A percentile compares a stretch with the other conserved stretches of the same genome.
Conservation (phyloP, 306 rosid species). For the Quercus variabilis region DNA sequence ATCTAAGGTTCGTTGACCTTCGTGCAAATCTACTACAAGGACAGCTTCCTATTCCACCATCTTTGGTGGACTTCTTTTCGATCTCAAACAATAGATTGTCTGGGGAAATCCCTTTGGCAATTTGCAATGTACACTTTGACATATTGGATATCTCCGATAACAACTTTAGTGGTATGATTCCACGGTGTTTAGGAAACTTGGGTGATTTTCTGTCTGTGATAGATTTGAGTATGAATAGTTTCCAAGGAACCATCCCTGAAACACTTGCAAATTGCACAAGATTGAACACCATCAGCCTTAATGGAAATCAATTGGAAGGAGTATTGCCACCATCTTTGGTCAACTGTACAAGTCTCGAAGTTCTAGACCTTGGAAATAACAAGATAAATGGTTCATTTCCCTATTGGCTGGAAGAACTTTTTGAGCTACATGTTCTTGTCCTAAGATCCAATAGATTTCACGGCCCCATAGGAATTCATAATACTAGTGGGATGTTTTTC, state of each 20-base stretch:
- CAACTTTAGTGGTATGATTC: constrained; percentile 12
- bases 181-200: constrained; percentile 18
- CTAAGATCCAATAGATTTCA: constrained; percentile 30
- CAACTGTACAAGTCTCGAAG: not conserved
- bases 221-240: constrained; percentile 28
- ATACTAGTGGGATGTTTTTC: constrained; percentile 2
- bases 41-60: constrained; percentile 6
- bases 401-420: constrained; percentile 26
- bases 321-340: constrained; percentile 19
- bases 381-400: constrained; percentile 28
- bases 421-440: constrained; percentile 23
- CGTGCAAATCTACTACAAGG: constrained; percentile 30
- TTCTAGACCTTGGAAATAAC: constrained; percentile 42
- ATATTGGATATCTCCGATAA: constrained; percentile 7
- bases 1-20: accelerated
- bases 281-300: constrained; percentile 13
- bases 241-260: constrained; percentile 21
- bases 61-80: not conserved
- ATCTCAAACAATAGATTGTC: constrained; percentile 30
- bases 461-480: constrained; percentile 22
- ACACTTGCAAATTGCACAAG: not conserved
- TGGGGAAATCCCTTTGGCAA: constrained; percentile 11
- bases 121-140: not conserved
- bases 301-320: constrained; percentile 33
- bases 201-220: not conserved